Percentiles rank a stretch among this genome's conserved stretches.
Evolutionary conservation across 2,329 filamentous ascomycete genomes (phyloP).

Genomic region (Monosporascus sp.): DNA sequence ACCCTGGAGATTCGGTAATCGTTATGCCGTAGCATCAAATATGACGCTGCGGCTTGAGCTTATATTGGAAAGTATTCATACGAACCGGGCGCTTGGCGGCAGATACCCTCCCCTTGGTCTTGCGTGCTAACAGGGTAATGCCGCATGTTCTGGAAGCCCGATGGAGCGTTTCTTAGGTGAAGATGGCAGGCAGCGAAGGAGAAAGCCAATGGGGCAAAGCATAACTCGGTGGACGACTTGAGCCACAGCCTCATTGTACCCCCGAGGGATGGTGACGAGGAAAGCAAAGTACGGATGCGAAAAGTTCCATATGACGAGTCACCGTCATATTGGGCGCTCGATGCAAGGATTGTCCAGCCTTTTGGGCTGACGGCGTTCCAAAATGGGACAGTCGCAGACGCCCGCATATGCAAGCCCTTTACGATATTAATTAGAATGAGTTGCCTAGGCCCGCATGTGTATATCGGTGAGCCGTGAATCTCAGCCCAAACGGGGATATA

Average conservation of each 20-base stretch:
- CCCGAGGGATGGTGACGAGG: neutral
- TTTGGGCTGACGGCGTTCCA: neutral
- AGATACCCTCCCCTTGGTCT: neutral
- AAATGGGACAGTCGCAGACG: neutral
- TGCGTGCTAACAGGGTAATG: neutral
- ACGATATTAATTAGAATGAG: neutral
- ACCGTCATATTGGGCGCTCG: neutral
- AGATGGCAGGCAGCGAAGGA: constrained; percentile 4
- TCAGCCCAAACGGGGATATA: neutral
- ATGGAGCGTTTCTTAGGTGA: neutral
- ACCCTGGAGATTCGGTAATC: neutral
- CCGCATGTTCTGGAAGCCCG: neutral
- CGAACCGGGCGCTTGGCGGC: neutral
- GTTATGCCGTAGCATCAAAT: neutral
- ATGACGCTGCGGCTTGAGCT: neutral
- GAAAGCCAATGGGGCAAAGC: neutral
- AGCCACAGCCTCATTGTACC: neutral
- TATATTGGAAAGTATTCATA: neutral
- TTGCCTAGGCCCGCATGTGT: neutral
- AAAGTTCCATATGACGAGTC: neutral
- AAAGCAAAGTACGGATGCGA: neutral
- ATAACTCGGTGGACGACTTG: neutral
- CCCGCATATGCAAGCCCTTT: neutral
- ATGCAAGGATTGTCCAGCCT: neutral
- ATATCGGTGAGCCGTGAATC: neutral